Percentiles rank a stretch among this genome's conserved stretches.
These are phyloP conservation scores for Verbascum thapsus DNA, from an alignment of 257 asterid genomes.

Conservation along the genomic window DNA sequence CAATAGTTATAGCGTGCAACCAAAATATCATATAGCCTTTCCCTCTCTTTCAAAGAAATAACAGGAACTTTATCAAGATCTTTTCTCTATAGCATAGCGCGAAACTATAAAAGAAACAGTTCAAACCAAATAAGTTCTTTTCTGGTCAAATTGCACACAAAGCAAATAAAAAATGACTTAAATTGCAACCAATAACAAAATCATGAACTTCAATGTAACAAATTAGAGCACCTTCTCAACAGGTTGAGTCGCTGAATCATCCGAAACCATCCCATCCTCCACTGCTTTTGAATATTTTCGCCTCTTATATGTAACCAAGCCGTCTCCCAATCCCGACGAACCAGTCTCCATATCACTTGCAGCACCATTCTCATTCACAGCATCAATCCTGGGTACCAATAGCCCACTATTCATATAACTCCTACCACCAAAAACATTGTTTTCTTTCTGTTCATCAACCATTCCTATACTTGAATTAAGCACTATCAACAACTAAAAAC, in stretches of 20 bases:
- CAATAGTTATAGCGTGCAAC: no score
- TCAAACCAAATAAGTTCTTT: constrained; percentile 1
- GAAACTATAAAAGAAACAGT: neutral
- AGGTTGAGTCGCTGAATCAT: constrained; percentile 38
- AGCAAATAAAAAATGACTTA: neutral
- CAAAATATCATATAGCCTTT: neutral
- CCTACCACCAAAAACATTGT: constrained; percentile 35
- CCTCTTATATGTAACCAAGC: constrained; percentile 72
- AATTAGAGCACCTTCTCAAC: constrained; percentile 47
- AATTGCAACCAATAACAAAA: constrained; percentile 9
- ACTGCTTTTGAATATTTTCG: constrained; percentile 44
- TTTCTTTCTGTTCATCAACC: constrained; percentile 46
- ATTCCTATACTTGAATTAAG: constrained; percentile 38
- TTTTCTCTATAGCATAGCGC: constrained; percentile 6
- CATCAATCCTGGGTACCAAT: constrained; percentile 33
- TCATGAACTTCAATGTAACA: constrained; percentile 10
- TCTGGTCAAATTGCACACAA: neutral
- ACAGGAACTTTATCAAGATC: neutral
- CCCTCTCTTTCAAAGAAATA: neutral
- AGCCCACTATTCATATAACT: constrained; percentile 26
- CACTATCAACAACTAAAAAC: constrained; percentile 26
- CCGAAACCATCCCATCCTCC: constrained; percentile 33
- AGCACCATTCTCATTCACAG: constrained; percentile 38
- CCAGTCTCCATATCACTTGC: constrained; percentile 34
- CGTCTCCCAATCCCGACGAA: constrained; percentile 36